Percentiles rank a stretch among this genome's conserved stretches.
phyloP scores from a whole-genome alignment of 2,329 filamentous ascomycete genomes.

The Sphaerulina populicola region DNA sequence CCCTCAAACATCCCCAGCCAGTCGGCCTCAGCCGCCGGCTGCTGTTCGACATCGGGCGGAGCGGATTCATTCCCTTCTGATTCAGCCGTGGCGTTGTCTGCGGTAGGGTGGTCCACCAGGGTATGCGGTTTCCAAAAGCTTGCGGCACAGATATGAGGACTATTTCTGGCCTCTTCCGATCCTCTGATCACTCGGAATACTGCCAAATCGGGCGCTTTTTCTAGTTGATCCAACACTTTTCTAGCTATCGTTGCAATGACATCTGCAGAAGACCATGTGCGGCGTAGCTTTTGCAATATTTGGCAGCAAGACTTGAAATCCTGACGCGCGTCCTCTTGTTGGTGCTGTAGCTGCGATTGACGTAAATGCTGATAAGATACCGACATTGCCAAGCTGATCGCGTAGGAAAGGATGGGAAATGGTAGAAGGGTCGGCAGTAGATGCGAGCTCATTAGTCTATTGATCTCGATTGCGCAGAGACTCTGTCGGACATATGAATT shows the following conservation, averaged over 20 bases:
- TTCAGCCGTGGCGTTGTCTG: slow-evolving; percentile 4
- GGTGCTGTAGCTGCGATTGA: slow-evolving; percentile 42
- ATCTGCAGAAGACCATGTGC: slow-evolving; percentile 41
- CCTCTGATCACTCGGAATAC: slow-evolving; percentile 23
- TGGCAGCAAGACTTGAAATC: slow-evolving; percentile 40
- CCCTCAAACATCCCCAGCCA: slow-evolving; percentile 27
- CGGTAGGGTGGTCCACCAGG: slow-evolving; percentile 13
- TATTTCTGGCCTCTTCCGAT: slow-evolving; percentile 10
- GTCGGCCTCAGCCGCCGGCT: slow-evolving; percentile 7
- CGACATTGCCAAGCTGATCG: slow-evolving; percentile 47
- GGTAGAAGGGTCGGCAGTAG: slow-evolving; percentile 42
- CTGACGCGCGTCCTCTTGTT: slow-evolving; percentile 41
- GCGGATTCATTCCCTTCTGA: slow-evolving; percentile 1
- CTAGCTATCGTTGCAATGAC: slow-evolving; percentile 36
- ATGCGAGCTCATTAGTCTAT: slow-evolving; percentile 41
- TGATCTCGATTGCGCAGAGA: slow-evolving; percentile 49
- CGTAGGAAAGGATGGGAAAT: slow-evolving; percentile 49
- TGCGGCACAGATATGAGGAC: slow-evolving; percentile 19
- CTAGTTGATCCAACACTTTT: slow-evolving; percentile 29
- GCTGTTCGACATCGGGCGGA: not conserved
- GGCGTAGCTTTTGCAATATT: slow-evolving; percentile 39
- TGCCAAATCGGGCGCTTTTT: slow-evolving; percentile 24
- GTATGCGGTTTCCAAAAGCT: slow-evolving; percentile 19
- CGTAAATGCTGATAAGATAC: slow-evolving; percentile 52
- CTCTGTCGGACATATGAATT: slow-evolving; percentile 48